Percentiles rank a stretch among this genome's conserved stretches.
Evolutionary conservation across 2,329 filamentous ascomycete genomes (phyloP).

Genomic region (Alternaria sp.): DNA sequence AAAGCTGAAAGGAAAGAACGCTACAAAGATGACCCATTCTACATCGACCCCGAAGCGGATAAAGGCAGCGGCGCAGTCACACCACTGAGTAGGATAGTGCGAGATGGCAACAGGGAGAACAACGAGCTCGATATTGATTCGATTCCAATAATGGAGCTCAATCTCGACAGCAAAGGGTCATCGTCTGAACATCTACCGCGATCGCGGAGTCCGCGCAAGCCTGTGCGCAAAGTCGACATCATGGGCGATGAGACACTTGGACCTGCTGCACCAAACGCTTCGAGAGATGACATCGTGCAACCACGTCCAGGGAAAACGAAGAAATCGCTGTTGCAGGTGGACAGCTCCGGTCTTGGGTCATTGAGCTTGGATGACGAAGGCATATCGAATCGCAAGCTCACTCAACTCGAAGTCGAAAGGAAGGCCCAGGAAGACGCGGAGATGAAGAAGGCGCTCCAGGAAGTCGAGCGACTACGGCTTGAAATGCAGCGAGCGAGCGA

Average conservation of each 20-base stretch:
- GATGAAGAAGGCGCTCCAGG: slow-evolving; percentile 85
- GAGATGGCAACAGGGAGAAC: slow-evolving; percentile 68
- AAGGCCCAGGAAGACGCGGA: slow-evolving; percentile 81
- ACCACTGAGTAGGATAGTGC: slow-evolving; percentile 76
- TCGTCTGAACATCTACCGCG: slow-evolving; percentile 27
- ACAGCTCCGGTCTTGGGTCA: slow-evolving; percentile 79
- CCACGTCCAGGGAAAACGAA: slow-evolving; percentile 50
- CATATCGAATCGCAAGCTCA: slow-evolving; percentile 29
- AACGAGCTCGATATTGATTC: slow-evolving; percentile 86
- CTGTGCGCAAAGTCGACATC: slow-evolving; percentile 52
- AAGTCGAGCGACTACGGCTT: slow-evolving; percentile 83
- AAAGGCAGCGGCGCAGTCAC: slow-evolving; percentile 69
- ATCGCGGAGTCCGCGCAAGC: slow-evolving; percentile 37
- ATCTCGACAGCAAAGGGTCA: slow-evolving; percentile 62
- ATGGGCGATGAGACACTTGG: slow-evolving; percentile 57
- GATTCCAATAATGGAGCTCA: slow-evolving; percentile 93
- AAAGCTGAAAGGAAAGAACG: slow-evolving; percentile 80
- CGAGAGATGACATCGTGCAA: slow-evolving; percentile 41
- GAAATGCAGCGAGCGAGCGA: slow-evolving; percentile 89
- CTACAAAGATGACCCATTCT: slow-evolving; percentile 93
- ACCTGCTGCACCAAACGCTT: slow-evolving; percentile 37
- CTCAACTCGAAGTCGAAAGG: slow-evolving; percentile 65
- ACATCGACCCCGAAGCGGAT: slow-evolving; percentile 68
- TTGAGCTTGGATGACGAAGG: slow-evolving; percentile 67
- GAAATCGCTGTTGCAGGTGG: slow-evolving; percentile 79